Evolutionary conservation across 352 stramenopile species (phyloP).

Genomic region (Phytophthora sp.): DNA sequence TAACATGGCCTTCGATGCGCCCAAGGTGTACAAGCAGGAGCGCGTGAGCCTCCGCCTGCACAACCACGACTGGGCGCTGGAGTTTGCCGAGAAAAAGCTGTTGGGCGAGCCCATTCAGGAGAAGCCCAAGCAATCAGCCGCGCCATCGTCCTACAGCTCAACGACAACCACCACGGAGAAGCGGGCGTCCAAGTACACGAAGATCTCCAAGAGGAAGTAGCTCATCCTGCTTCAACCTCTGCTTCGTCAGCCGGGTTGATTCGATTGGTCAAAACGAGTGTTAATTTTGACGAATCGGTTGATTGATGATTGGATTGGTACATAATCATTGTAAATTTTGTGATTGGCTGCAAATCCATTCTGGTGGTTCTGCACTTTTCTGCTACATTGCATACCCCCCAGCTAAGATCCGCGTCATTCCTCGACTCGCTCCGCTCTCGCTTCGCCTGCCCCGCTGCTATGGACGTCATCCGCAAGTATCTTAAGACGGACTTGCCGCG

Average conservation of each 20-base stretch:
- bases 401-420: slow-evolving; percentile 33
- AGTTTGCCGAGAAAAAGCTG: slow-evolving; percentile 85
- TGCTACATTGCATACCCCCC: too few relatives aligned
- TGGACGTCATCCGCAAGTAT: slow-evolving; percentile 85
- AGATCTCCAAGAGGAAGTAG: slow-evolving; percentile 75
- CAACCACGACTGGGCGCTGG: slow-evolving; percentile 82
- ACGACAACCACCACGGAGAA: slow-evolving; percentile 48
- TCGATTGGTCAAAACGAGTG: slow-evolving; percentile 6
- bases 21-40: slow-evolving; percentile 91
- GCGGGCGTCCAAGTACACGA: slow-evolving; percentile 76
- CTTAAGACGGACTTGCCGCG: slow-evolving; percentile 80
- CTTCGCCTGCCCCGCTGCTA: slow-evolving; percentile 19
- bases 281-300: slow-evolving; percentile 19
- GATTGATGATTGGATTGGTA: not conserved
- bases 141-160: slow-evolving; percentile 23
- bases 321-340: not conserved
- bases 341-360: slow-evolving; percentile 18
- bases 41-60: slow-evolving; percentile 84
- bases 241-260: slow-evolving; percentile 3
- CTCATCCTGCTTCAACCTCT: slow-evolving; percentile 3
- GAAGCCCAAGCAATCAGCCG: slow-evolving; percentile 38
- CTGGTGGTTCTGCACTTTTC: slow-evolving; percentile 32
- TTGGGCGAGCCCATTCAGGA: slow-evolving; percentile 72
- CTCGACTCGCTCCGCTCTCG: slow-evolving; percentile 7
- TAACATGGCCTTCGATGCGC: slow-evolving; percentile 90